Percentiles rank a stretch among this genome's conserved stretches.
phyloP scores from a whole-genome alignment of 2,329 filamentous ascomycete species.

The Amesomyces nigricolor region DNA sequence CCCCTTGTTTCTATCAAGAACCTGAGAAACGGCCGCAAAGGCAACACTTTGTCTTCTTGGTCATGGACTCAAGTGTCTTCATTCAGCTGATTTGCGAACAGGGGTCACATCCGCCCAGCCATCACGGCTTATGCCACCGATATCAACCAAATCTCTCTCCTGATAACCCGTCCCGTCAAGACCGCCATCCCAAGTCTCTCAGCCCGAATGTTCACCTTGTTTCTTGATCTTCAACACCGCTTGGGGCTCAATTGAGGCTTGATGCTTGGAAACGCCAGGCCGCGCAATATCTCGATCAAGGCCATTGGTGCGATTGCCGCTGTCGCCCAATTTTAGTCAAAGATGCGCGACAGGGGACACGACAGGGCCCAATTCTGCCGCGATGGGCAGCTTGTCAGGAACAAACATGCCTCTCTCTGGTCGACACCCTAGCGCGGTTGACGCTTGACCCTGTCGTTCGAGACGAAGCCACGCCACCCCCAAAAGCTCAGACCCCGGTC shows the following conservation, averaged over 20 bases:
- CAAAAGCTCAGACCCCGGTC: slow-evolving; percentile 1
- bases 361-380: neutral
- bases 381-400: neutral
- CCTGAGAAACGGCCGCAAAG: too few species aligned
- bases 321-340: slow-evolving; percentile 4
- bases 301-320: slow-evolving; percentile 18
- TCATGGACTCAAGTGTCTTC: too few species aligned
- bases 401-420: neutral
- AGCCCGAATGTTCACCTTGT: too few species aligned
- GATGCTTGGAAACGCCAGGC: neutral
- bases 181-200: neutral
- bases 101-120: too few species aligned
- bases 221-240: neutral
- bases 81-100: too few species aligned
- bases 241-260: neutral
- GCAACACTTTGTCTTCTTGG: too few species aligned
- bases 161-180: neutral
- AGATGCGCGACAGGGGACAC: slow-evolving; percentile 2
- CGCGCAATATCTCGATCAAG: neutral
- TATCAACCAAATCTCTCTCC: too few species aligned
- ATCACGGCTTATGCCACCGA: too few species aligned
- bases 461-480: slow-evolving; percentile 9
- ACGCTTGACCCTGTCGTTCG: neutral
- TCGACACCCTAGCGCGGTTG: neutral
- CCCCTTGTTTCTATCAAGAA: too few species aligned